A percentile compares a stretch with the other conserved stretches of the same genome.
These are phyloP conservation scores for Fusarium sp. DNA, from an alignment of 2,329 filamentous ascomycete genomes.

Conservation along the genomic window DNA sequence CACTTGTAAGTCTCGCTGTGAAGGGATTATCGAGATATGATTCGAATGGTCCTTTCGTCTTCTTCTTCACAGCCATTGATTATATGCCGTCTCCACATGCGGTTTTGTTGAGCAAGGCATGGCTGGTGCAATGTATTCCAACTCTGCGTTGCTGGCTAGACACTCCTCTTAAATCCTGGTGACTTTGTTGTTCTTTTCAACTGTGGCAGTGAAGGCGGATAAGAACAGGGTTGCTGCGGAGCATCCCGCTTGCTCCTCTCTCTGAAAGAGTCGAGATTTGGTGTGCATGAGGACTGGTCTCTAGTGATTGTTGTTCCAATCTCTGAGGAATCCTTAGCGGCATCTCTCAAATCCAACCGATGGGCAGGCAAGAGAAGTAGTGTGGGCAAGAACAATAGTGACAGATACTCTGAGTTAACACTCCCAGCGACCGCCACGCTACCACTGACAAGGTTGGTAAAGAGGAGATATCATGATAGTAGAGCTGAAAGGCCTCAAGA, in stretches of 20 bases:
- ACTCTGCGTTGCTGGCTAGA: not conserved
- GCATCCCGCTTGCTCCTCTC: not conserved
- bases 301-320: not conserved
- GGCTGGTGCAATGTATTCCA: not conserved
- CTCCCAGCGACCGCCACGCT: not conserved
- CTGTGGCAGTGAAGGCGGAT: not conserved
- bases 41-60: not conserved
- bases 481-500: no score
- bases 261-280: not conserved
- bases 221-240: not conserved
- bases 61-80: not conserved
- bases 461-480: no score
- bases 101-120: no score
- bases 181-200: not conserved
- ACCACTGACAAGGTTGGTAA: not conserved
- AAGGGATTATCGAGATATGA: not conserved
- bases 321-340: not conserved
- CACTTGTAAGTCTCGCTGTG: no score
- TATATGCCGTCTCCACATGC: no score
- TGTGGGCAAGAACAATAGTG: not conserved
- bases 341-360: not conserved
- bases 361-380: not conserved
- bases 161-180: not conserved
- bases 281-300: no score
- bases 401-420: rapidly evolving